Evolutionary conservation across 768 basidiomycete species (phyloP).

Genomic region (Neoboletus subvelutipes): DNA sequence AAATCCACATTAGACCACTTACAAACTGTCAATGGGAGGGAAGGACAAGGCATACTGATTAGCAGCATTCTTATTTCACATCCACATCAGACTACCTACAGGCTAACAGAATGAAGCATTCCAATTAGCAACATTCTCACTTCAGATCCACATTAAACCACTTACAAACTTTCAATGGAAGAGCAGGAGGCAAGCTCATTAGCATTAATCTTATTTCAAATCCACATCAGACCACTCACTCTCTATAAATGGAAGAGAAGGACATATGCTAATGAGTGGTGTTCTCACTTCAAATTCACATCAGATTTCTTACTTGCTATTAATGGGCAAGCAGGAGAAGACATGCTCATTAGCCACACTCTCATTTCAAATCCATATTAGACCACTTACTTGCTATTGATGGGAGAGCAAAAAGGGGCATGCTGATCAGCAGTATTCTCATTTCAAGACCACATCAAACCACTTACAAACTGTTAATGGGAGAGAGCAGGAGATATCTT

Average conservation of each 20-base stretch:
- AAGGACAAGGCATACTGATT: background rate
- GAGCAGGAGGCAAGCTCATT: too few relatives aligned
- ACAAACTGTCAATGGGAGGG: too few relatives aligned
- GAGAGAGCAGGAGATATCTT: too few relatives aligned
- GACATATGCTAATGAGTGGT: too few relatives aligned
- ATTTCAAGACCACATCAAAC: background rate
- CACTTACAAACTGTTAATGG: too few relatives aligned
- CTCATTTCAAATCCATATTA: background rate
- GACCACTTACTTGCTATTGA: background rate
- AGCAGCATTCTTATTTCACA: background rate
- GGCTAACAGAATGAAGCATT: accelerated
- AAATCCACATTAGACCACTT: too few relatives aligned
- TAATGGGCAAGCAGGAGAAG: too few relatives aligned
- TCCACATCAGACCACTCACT: too few relatives aligned
- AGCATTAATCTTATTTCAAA: too few relatives aligned
- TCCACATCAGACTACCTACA: background rate
- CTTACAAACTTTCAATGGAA: too few relatives aligned
- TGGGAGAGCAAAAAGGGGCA: background rate
- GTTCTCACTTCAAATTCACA: background rate
- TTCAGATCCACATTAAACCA: background rate
- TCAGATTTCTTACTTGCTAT: background rate
- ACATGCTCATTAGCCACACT: too few relatives aligned
- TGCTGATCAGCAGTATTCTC: background rate
- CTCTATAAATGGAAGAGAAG: too few relatives aligned
- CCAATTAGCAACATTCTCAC: background rate